Evolutionary conservation across 164 flowering plant genomes (phyloP).

Genomic region (Stephania yunnanensis): DNA sequence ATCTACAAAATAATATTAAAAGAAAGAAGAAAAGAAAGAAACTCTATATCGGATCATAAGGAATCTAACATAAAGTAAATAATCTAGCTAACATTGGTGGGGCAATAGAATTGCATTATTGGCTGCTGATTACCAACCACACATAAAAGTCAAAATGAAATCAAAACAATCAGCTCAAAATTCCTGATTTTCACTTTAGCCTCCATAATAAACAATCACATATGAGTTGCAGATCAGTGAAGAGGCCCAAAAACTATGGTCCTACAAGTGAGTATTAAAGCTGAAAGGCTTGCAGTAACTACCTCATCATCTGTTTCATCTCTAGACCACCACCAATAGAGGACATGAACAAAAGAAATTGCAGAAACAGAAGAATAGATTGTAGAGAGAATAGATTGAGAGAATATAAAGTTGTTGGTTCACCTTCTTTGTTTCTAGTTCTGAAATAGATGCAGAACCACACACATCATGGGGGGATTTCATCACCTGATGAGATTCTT

Average conservation of each 20-base stretch:
- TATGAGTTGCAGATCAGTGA: background rate
- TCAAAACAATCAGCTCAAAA: background rate
- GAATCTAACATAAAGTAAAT: constrained; percentile 1
- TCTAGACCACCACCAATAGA: background rate
- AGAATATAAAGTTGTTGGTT: background rate
- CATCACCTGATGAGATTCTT: constrained; percentile 22
- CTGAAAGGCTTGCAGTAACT: constrained; percentile 10
- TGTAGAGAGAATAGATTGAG: background rate
- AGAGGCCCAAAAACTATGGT: constrained; percentile 4
- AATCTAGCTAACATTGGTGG: background rate
- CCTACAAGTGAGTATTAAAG: constrained; percentile 3
- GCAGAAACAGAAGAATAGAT: background rate
- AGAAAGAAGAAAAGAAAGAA: too few relatives aligned
- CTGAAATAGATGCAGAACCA: background rate
- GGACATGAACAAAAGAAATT: background rate
- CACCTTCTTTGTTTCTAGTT: background rate
- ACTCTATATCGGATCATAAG: background rate
- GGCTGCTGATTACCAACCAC: background rate
- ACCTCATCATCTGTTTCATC: background rate
- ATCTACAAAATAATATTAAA: background rate
- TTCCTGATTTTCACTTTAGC: background rate
- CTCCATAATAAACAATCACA: background rate
- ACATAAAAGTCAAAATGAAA: constrained; percentile 2
- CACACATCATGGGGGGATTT: constrained; percentile 25
- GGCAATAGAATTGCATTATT: background rate